phyloP scores from a whole-genome alignment of 2,329 filamentous ascomycete genomes.

The Aspergillus flavus region DNA sequence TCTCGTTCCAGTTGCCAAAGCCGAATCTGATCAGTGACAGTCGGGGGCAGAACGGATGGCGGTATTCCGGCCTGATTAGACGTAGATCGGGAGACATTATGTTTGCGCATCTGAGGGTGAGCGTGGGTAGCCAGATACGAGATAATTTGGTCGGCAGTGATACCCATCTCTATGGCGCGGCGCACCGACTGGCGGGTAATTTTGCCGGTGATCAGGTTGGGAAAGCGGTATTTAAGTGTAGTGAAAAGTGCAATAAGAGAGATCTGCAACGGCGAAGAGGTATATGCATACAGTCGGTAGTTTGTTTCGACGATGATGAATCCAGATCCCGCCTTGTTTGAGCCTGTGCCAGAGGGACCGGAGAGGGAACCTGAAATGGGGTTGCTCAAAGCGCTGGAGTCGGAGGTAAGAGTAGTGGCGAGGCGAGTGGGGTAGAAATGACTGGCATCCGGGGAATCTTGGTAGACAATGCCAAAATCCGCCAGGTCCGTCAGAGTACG shows the following conservation, averaged over 20 bases:
- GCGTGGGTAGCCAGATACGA: conserved; percentile 89
- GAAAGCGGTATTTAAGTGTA: conserved; percentile 85
- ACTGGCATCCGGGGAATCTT: conserved; percentile 47
- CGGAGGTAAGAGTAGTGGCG: conserved; percentile 85
- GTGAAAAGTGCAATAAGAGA: conserved; percentile 90
- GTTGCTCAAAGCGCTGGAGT: conserved; percentile 71
- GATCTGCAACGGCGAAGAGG: conserved; percentile 89
- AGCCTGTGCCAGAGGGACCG: conserved; percentile 34
- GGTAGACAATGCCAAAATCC: conserved; percentile 90
- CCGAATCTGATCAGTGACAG: conserved; percentile 94
- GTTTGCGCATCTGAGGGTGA: conserved; percentile 87
- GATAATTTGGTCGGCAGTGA: conserved; percentile 94
- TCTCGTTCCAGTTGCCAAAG: conserved; percentile 98
- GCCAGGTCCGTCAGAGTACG: conserved; percentile 89
- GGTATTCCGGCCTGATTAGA: conserved; percentile 44
- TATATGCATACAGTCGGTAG: conserved; percentile 96
- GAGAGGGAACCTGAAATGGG: conserved; percentile 67
- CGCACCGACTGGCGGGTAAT: conserved; percentile 87
- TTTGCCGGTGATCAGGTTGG: conserved; percentile 90
- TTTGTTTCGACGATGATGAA: conserved; percentile 98
- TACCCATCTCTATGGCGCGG: conserved; percentile 83
- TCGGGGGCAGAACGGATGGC: conserved; percentile 79
- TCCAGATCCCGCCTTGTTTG: conserved; percentile 52
- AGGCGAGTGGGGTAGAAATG: conserved; percentile 87
- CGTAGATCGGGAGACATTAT: conserved; percentile 42